These are phyloP conservation scores for Astrothelium macrocarpum DNA, from an alignment of 495 filamentous ascomycete genomes.

Conservation along the genomic window DNA sequence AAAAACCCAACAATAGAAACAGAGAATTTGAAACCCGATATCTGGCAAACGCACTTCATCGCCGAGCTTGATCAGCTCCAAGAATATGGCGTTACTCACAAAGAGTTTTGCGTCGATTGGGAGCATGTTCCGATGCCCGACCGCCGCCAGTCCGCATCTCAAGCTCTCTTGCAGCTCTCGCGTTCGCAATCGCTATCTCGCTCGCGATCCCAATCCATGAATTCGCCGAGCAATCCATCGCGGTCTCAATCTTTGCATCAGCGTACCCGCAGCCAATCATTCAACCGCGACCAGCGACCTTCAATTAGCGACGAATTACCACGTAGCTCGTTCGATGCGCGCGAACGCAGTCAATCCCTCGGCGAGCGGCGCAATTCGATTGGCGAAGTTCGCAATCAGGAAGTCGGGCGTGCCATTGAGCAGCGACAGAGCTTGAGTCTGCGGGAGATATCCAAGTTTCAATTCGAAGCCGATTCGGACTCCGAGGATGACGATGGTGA, in stretches of 20 bases:
- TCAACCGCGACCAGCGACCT: neutral
- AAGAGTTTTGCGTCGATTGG: neutral
- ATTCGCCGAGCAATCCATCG: neutral
- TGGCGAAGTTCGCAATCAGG: neutral
- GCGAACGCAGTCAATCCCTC: neutral
- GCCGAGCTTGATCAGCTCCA: neutral
- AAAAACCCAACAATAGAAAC: neutral
- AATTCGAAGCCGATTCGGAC: neutral
- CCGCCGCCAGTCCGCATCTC: neutral
- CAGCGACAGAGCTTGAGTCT: conserved; percentile 1
- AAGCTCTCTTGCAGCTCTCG: conserved; percentile 1
- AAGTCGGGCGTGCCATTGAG: neutral
- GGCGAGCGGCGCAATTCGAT: neutral
- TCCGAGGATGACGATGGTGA: neutral
- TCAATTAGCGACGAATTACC: neutral
- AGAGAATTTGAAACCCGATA: neutral
- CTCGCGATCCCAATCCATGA: neutral
- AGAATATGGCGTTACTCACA: neutral
- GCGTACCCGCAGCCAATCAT: neutral
- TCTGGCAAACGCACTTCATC: neutral
- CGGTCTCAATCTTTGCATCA: neutral
- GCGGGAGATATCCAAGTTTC: neutral
- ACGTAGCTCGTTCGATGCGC: neutral
- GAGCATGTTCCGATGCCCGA: neutral
- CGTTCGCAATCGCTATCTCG: neutral